Base-by-base conservation (phyloP, 305 asterid species). In the Fraxinus paxiana region DNA sequence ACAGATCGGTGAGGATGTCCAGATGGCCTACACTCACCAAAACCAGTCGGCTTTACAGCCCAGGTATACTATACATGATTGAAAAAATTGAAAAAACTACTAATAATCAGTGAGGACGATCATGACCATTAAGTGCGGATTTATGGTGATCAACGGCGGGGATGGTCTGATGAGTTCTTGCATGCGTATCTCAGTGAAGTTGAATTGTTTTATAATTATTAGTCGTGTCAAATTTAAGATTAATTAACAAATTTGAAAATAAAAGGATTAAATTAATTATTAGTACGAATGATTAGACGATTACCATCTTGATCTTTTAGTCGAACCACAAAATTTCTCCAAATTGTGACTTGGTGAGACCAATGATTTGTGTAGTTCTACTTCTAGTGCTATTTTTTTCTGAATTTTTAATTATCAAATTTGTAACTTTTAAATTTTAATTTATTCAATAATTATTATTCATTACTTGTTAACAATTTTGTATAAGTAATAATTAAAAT, bases 1-100 rank as follows among this genome's bases (percentile, higher is more conserved):
- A 15, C 97, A 92, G 90, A 78, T 94, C 89, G 97, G 97, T 69
- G 97, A 94, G 56, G 88, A 89, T 54, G 99, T 87, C 74, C 97
- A 90, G 86, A 84, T 94, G 6, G 97, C 98, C 4, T 96, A 90
- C 86, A 87, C 93, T 85, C 97, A 96, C 87, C 30, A 24, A 56
- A 92, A 92, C 63, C 91, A 92, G 91, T 88, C 97, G n/a, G 79
- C 86, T 77, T 75, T 84, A 38, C 92, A 28, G 74, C 99, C 99
- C 79, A 94, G 98, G 99, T 94, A 41, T 10, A 72, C 56, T 22
- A 18, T 30, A 22, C 80, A 7, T 10, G n/a, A 18, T 17, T 77
- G 24, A 31, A 31, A 38, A 46, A 17, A 18, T 4, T 22, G 34
- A 51, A 33, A 33, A 34, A 5, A 34, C 67, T 37, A 26, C 5